Base-by-base conservation (phyloP, 225 moss, liverwort and hornwort species). In the Bryoerythrophyllum caledonicum region DNA sequence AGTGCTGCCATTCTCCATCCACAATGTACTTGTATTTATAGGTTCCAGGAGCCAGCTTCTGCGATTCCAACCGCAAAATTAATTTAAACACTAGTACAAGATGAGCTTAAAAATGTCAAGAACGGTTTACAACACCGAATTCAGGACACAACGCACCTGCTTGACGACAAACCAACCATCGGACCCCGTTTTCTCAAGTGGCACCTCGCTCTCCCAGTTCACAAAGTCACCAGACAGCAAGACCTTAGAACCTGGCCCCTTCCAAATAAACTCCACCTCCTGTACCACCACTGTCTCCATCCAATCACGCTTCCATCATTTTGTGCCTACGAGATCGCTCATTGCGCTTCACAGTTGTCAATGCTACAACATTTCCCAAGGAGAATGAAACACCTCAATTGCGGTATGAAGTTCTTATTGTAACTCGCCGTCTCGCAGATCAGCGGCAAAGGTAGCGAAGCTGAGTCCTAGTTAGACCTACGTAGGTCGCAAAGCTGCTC, bases 191-290 rank as follows among this genome's bases (percentile, higher is more conserved):
- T 91, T 94, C 41, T 84, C 76, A 65, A 96, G 80, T 38, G 80
- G 84, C 74, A 96, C n/a, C 72, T 87, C 85, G 19, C 73, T 88
- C 59, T 94, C 91, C 96, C 94, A 96, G 43, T 94, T 91, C 62
- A 91, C 76, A 81, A 94, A 94, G 66, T 94, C 91, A 56, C 92
- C 89, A 20, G 88, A 90, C 56, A 96, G 67, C 27, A 88, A 68
- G 38, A 96, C 91, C 63, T 88, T 80, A 30, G 86, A 86, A 44
- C 84, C 94, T 83, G 83, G 67, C 71, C 94, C 96, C 73, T 90
- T 92, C 94, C 96, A 94, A 60, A 86, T 74, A 65, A 96, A 94
- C 74, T 91, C 96, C 82, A 94, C 94, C 79, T 96, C 96, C 88
- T 96, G 92, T 75, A 88, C 91, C 94, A 94, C 88, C 86, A 94